Base-by-base conservation (phyloP, 495 filamentous ascomycete species). In the Elaphomyces granulatus region DNA sequence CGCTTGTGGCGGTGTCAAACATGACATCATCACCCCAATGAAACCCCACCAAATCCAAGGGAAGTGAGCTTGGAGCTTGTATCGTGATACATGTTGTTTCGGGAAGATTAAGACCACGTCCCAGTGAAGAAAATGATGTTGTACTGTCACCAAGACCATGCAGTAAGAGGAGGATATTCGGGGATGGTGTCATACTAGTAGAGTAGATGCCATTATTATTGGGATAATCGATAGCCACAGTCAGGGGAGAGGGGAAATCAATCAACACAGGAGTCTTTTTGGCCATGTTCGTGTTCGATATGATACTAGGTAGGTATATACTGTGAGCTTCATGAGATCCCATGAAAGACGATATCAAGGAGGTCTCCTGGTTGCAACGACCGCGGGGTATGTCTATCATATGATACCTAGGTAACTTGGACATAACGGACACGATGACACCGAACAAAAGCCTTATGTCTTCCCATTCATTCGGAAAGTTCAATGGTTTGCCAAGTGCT, bases 11-110 rank as follows among this genome's bases (percentile, higher is more conserved):
- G 34, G 55, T 48, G 37, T 81, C 74, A 36, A 94, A 74, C 2
- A 68, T 51, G 21, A 98, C 58, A 52, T 98, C 88, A 55, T 96
- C 83, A 37, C 87, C 87, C 88, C 87, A 96, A 60, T 95, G 86
- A 53, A 77, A 95, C 16, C 83, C 84, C 37, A 85, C 74, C 2
- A 83, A 54, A 4, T 71, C 58, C 16, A 77, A 69, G 4, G 87
- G 86, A 2, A 96, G 61, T 0, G 75, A 74, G n/a, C 59, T 66
- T 0, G 80, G 76, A 0, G 75, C 90, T 53, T 78, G 80, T 18
- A 96, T 55, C 3, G 85, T 74, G 23, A 98, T 67, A 50, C 75
- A 71, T 20, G 74, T 70, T 32, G 92, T 90, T 50, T 86, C 81
- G 0, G 87, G 85, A 9, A 95, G 75, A 32, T 70, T 56, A n/a